Base-by-base conservation (phyloP, 208 protist species). In the Crithidia sp. region DNA sequence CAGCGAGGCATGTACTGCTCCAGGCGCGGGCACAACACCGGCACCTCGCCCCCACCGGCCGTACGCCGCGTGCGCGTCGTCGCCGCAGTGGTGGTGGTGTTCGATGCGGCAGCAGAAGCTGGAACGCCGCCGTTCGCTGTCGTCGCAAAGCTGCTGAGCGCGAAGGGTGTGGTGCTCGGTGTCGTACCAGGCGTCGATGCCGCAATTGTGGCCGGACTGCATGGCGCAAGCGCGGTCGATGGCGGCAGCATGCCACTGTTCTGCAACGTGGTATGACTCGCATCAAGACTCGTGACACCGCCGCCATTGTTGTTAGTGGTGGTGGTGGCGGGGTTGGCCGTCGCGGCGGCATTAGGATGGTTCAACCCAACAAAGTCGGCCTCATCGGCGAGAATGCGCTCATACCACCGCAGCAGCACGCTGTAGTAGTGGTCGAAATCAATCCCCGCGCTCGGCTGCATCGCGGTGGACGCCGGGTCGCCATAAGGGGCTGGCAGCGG, bases 371-470 rank as follows among this genome's bases (percentile, higher is more conserved):
- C 66, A 44, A 87, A 85, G 64, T 79, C 79, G 19, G 37, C 69
- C 67, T 91, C 86, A 19, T 75, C 75, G 5, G 75, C 80, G 6
- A 86, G 56, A 7, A 71, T 63, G 54, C 86, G 83, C 19, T 79
- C 74, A 68, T 91, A 91, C 86, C 86, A 91, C 0, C 86, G 77
- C 58, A 78, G 37, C 36, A 85, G 71, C 60, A 79, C 62, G 2
- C 8, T 45, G 55, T 69, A 76, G 67, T 74, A 82, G 40, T 41
- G n/a, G 47, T 69, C 56, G 67, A 67, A 68, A 59, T 17, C 37
- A 8, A 67, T 12, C 19, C 45, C 36, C n/a, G 61, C 19, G 17
- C 5, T 16, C 7, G 43, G 45, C 7, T 16, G 6, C 45, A 37
- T n/a, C 64, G 64, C 37, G 12, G 64, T 9, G 0, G 10, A 1